A percentile compares a stretch with the other conserved stretches of the same genome.
Evolutionary conservation across 164 flowering plant genomes (phyloP).

Genomic region (Vitis riparia): DNA sequence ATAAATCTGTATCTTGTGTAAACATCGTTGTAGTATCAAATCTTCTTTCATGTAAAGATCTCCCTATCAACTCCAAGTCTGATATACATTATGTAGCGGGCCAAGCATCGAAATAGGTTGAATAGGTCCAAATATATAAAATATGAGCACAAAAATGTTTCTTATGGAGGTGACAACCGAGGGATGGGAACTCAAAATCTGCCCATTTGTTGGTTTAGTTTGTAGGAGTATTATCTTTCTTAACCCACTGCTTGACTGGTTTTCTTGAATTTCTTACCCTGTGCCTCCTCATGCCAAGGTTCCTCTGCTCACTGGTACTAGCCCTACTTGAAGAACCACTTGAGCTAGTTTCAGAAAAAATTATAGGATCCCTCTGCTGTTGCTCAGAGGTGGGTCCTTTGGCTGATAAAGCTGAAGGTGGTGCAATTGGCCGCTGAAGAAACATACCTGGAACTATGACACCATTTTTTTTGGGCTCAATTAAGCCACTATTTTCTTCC

Average conservation of each 20-base stretch:
- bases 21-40: too few relatives aligned
- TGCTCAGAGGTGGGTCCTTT: slow-evolving; percentile 15
- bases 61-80: too few relatives aligned
- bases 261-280: slow-evolving; percentile 29
- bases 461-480: slow-evolving; percentile 52
- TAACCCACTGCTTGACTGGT: slow-evolving; percentile 46
- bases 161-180: not conserved
- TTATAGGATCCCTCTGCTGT: slow-evolving; percentile 19
- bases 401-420: slow-evolving; percentile 9
- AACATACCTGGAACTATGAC: slow-evolving; percentile 68
- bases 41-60: too few relatives aligned
- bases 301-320: slow-evolving; percentile 26
- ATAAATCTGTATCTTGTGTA: too few relatives aligned
- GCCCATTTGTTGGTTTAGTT: not conserved
- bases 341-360: slow-evolving; percentile 18
- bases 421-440: slow-evolving; percentile 42
- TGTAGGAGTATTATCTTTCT: slow-evolving; percentile 27
- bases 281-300: slow-evolving; percentile 30
- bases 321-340: slow-evolving; percentile 26
- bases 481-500: slow-evolving; percentile 66
- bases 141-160: too few relatives aligned
- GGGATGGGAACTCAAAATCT: not conserved
- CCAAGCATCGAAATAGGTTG: too few relatives aligned
- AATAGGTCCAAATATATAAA: too few relatives aligned
- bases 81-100: too few relatives aligned